Percentiles rank a stretch among this genome's conserved stretches.
Conservation (phyloP, 2,329 filamentous ascomycete species). For the Ophiocordyceps australis region DNA sequence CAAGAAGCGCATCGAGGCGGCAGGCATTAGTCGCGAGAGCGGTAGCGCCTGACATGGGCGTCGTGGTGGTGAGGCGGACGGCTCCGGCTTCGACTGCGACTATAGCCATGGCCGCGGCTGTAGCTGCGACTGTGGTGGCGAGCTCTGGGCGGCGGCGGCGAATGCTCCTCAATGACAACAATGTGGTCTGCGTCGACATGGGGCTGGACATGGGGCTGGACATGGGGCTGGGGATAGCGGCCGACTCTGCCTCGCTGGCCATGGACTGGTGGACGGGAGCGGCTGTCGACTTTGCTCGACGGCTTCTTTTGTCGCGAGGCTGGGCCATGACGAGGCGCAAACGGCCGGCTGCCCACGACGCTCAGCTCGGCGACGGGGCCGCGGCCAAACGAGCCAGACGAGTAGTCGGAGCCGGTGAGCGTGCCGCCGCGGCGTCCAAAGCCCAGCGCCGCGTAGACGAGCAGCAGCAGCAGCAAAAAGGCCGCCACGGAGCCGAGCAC, state of each 20-base stretch:
- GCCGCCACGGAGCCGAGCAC: conserved; percentile 26
- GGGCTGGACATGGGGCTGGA: too few species aligned
- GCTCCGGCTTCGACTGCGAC: too few species aligned
- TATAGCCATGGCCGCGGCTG: conserved; percentile 5
- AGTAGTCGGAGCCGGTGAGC: neutral
- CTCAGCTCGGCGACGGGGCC: conserved; percentile 4
- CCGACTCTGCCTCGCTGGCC: too few species aligned
- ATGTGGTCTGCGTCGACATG: conserved; percentile 18
- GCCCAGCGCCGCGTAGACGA: conserved; percentile 30
- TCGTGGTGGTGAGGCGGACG: neutral
- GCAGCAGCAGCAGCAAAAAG: conserved; percentile 32
- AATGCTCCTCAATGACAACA: conserved; percentile 15
- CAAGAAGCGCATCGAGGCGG: too few species aligned
- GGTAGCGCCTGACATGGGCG: too few species aligned
- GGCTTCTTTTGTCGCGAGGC: too few species aligned
- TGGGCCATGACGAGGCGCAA: conserved; percentile 1
- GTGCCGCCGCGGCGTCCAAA: conserved; percentile 14
- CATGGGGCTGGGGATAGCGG: too few species aligned
- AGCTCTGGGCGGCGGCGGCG: conserved; percentile 6
- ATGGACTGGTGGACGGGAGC: too few species aligned
- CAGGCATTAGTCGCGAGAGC: too few species aligned
- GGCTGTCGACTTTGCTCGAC: too few species aligned
- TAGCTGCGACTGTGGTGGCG: conserved; percentile 6
- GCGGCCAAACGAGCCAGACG: conserved; percentile 1
- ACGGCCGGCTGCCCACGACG: too few species aligned